Evolutionary conservation across 2,329 filamentous ascomycete genomes (phyloP).

Genomic region (Exserohilum turcica): DNA sequence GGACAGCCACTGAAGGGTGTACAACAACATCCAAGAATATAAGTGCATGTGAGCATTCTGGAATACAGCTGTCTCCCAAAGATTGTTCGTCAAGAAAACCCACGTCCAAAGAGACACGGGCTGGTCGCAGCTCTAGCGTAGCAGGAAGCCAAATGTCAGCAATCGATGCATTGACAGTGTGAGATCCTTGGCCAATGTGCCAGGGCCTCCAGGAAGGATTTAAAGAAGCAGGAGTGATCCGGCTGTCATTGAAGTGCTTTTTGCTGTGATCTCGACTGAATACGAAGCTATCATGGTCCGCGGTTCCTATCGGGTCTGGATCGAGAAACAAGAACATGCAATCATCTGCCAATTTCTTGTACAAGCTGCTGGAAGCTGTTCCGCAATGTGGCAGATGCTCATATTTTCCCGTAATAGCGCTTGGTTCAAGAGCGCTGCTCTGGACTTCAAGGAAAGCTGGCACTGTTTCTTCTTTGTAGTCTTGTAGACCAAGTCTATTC

Average conservation of each 20-base stretch:
- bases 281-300: conserved; percentile 59
- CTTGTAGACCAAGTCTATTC: conserved; percentile 43
- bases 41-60: conserved; percentile 25
- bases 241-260: conserved; percentile 54
- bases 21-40: conserved; percentile 29
- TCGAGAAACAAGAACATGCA: conserved; percentile 64
- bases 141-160: conserved; percentile 18
- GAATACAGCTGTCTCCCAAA: not conserved
- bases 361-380: conserved; percentile 60
- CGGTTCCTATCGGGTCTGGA: conserved; percentile 55
- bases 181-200: conserved; percentile 11
- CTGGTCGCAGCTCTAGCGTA: conserved; percentile 7
- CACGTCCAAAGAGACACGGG: conserved; percentile 2
- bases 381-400: conserved; percentile 61
- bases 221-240: conserved; percentile 55
- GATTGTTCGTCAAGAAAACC: conserved; percentile 5
- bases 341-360: conserved; percentile 48
- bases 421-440: conserved; percentile 27
- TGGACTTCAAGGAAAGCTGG: conserved; percentile 53
- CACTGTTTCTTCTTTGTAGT: conserved; percentile 51
- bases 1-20: conserved; percentile 2
- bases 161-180: conserved; percentile 8
- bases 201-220: conserved; percentile 41
- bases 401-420: conserved; percentile 58
- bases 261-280: conserved; percentile 58